phyloP scores from a whole-genome alignment of 2,329 filamentous ascomycete genomes.

The Botrytis squamosa region DNA sequence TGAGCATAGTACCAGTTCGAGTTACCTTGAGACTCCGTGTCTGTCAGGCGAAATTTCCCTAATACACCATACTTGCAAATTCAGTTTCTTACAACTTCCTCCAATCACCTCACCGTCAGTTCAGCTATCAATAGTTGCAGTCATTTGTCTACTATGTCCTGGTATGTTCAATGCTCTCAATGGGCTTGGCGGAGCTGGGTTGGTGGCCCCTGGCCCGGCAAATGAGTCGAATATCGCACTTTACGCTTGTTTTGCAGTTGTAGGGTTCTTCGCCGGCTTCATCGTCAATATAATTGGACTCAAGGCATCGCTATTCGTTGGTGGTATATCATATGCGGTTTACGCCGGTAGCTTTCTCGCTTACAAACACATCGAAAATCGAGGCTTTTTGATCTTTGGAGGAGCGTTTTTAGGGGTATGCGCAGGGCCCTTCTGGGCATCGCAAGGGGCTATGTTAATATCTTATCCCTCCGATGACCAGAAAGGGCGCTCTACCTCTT shows the following conservation, averaged over 20 bases:
- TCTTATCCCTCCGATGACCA: slow-evolving; percentile 74
- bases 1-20: slow-evolving; percentile 13
- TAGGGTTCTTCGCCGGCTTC: slow-evolving; percentile 69
- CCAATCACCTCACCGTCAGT: slow-evolving; percentile 12
- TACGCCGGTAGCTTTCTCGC: slow-evolving; percentile 68
- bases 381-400: slow-evolving; percentile 69
- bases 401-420: slow-evolving; percentile 72
- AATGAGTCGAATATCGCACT: slow-evolving; percentile 48
- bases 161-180: slow-evolving; percentile 68
- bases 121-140: slow-evolving; percentile 51
- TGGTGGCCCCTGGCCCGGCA: slow-evolving; percentile 50
- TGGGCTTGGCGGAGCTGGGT: slow-evolving; percentile 62
- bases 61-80: slow-evolving; percentile 2
- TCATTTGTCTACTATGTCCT: slow-evolving; percentile 67
- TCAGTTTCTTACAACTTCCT: slow-evolving; percentile 3
- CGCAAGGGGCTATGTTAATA: slow-evolving; percentile 82
- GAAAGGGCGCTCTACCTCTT: slow-evolving; percentile 76
- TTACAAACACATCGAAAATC: slow-evolving; percentile 58
- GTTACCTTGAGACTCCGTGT: slow-evolving; percentile 4
- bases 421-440: slow-evolving; percentile 76
- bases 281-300: slow-evolving; percentile 73
- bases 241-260: slow-evolving; percentile 50
- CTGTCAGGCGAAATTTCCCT: background rate
- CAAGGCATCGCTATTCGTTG: slow-evolving; percentile 62
- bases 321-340: slow-evolving; percentile 71